These are phyloP conservation scores for Leishmania amazonensis DNA, from an alignment of 208 protist genomes.

Conservation along the genomic window DNA sequence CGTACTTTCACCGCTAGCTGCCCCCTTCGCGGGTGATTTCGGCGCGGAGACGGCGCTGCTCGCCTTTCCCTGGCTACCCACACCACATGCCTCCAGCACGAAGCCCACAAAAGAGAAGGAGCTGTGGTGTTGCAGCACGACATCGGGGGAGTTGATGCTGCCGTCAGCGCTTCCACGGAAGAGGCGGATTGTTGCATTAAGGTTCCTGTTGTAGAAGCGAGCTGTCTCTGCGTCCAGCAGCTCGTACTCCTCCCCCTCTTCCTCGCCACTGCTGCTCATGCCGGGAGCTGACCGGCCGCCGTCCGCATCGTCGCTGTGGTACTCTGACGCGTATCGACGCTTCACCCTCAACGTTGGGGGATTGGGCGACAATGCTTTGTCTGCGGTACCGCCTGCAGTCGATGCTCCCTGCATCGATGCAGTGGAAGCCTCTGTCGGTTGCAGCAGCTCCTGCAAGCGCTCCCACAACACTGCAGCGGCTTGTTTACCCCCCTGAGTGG, in stretches of 20 bases:
- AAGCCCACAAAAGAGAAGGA: constrained; percentile 75
- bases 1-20: background rate
- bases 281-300: constrained; percentile 2
- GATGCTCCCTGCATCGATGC: background rate
- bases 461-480: constrained; percentile 45
- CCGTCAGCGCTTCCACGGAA: constrained; percentile 66
- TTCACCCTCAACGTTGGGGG: background rate
- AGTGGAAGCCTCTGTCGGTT: constrained; percentile 16
- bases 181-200: constrained; percentile 52
- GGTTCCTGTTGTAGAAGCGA: constrained; percentile 57
- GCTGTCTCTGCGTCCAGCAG: constrained; percentile 48
- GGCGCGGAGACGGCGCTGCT: background rate
- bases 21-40: background rate
- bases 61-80: constrained; percentile 31
- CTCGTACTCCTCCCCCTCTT: constrained; percentile 28
- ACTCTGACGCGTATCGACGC: background rate
- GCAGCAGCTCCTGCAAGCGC: constrained; percentile 44
- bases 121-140: constrained; percentile 45
- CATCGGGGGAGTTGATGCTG: constrained; percentile 49
- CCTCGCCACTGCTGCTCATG: constrained; percentile 21
- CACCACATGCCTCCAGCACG: constrained; percentile 61
- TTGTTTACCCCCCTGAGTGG: constrained; percentile 20
- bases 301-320: constrained; percentile 15
- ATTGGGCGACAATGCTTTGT: background rate
- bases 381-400: background rate